A percentile compares a stretch with the other conserved stretches of the same genome.
phyloP scores from a whole-genome alignment of 768 basidiomycete species.

The Suillus decipiens region DNA sequence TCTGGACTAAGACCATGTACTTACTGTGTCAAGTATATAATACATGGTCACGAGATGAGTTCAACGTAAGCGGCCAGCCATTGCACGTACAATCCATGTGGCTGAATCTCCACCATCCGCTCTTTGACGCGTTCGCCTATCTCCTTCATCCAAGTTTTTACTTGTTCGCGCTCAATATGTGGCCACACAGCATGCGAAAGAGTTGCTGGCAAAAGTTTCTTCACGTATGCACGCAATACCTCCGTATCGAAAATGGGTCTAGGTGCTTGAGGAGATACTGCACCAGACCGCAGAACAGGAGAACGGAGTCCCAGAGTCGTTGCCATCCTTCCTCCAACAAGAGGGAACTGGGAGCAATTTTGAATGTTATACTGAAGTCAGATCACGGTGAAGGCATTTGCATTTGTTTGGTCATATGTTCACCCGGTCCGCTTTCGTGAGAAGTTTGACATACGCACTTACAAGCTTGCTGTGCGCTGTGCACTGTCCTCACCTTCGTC shows the following conservation, averaged over 20 bases:
- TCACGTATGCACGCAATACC: slow-evolving; percentile 75
- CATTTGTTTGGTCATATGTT: slow-evolving; percentile 27
- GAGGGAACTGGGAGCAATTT: slow-evolving; percentile 9
- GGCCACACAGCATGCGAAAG: slow-evolving; percentile 69
- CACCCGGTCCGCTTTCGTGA: slow-evolving; percentile 4
- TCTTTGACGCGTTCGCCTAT: slow-evolving; percentile 84
- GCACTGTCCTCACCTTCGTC: background rate
- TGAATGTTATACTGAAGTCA: background rate
- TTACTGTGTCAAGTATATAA: slow-evolving; percentile 50
- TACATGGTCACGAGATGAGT: slow-evolving; percentile 16
- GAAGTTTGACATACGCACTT: slow-evolving; percentile 1
- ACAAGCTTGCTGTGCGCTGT: background rate
- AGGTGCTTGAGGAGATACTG: slow-evolving; percentile 47
- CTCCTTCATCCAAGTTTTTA: slow-evolving; percentile 79
- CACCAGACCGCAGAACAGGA: slow-evolving; percentile 59
- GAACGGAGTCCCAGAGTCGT: slow-evolving; percentile 53
- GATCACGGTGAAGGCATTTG: background rate
- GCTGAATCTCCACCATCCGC: slow-evolving; percentile 82
- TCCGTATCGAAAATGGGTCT: slow-evolving; percentile 70
- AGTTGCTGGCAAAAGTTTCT: slow-evolving; percentile 73
- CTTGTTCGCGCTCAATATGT: slow-evolving; percentile 65
- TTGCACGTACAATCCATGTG: slow-evolving; percentile 73
- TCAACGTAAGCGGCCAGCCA: background rate
- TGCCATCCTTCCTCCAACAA: slow-evolving; percentile 20
- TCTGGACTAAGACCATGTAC: slow-evolving; percentile 84